Conservation (phyloP, 495 filamentous ascomycete genomes). For the Penicillium lagena region DNA sequence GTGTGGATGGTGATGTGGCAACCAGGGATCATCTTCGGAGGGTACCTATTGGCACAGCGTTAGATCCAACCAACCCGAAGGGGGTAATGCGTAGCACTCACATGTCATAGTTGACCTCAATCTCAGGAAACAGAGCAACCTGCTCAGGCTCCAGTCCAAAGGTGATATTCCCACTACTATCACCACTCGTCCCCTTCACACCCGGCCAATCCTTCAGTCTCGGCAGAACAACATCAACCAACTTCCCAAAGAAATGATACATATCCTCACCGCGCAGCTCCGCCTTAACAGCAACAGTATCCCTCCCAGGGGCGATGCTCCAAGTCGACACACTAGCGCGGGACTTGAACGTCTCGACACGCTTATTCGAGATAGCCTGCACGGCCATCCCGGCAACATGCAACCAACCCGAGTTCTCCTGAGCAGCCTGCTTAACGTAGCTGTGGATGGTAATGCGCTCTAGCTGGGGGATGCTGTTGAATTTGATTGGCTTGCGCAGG, state of each 20-base stretch:
- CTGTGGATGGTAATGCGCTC: slow-evolving; percentile 74
- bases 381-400: slow-evolving; percentile 77
- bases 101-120: slow-evolving; percentile 86
- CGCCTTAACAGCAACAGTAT: slow-evolving; percentile 56
- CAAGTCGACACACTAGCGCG: slow-evolving; percentile 62
- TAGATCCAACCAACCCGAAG: not conserved
- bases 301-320: slow-evolving; percentile 45
- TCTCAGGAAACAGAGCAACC: slow-evolving; percentile 80
- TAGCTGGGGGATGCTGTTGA: slow-evolving; percentile 78
- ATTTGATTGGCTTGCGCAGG: slow-evolving; percentile 69
- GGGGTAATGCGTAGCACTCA: slow-evolving; percentile 40
- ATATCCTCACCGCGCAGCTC: slow-evolving; percentile 72
- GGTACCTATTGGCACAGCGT: slow-evolving; percentile 47
- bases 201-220: slow-evolving; percentile 93
- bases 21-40: slow-evolving; percentile 88
- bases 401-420: slow-evolving; percentile 58
- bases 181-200: slow-evolving; percentile 67
- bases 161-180: slow-evolving; percentile 78
- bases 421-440: slow-evolving; percentile 56
- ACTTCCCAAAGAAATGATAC: slow-evolving; percentile 80
- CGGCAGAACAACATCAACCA: slow-evolving; percentile 82
- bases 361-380: slow-evolving; percentile 79
- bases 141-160: slow-evolving; percentile 69
- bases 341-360: slow-evolving; percentile 60
- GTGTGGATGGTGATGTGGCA: slow-evolving; percentile 85